Conservation (phyloP, 2,329 filamentous ascomycete genomes). For the Magnaporthales sp. region DNA sequence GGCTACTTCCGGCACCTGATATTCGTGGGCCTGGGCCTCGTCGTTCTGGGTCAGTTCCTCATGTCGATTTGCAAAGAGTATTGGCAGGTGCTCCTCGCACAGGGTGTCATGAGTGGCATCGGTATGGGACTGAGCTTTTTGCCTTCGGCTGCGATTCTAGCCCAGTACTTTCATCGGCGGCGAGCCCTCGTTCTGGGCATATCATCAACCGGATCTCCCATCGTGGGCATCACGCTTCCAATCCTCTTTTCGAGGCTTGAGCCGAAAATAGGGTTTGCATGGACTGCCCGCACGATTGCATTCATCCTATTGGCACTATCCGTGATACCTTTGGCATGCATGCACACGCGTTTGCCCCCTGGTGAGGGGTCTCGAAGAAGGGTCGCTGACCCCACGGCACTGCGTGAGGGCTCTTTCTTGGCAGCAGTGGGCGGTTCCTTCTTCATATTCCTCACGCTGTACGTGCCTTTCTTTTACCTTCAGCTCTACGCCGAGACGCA, state of each 20-base stretch:
- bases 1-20: constrained; percentile 31
- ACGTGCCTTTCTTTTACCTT: constrained; percentile 40
- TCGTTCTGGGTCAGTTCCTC: constrained; percentile 34
- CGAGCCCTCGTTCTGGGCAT: constrained; percentile 24
- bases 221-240: constrained; percentile 36
- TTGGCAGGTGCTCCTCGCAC: constrained; percentile 31
- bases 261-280: constrained; percentile 24
- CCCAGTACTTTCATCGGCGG: constrained; percentile 28
- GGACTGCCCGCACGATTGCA: constrained; percentile 38
- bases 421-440: constrained; percentile 26
- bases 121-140: constrained; percentile 26
- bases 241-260: constrained; percentile 28
- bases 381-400: constrained; percentile 24
- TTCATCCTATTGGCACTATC: constrained; percentile 36
- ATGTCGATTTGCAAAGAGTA: constrained; percentile 33
- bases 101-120: constrained; percentile 28
- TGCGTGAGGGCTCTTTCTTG: constrained; percentile 28
- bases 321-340: constrained; percentile 27
- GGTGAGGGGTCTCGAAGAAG: neutral
- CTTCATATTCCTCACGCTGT: constrained; percentile 34
- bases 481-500: constrained; percentile 31
- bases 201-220: constrained; percentile 23
- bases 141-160: constrained; percentile 26
- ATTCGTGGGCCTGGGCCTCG: constrained; percentile 22
- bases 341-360: constrained; percentile 21